Conservation (phyloP, 2,329 filamentous ascomycete genomes). For the Penicillium janthinellum region DNA sequence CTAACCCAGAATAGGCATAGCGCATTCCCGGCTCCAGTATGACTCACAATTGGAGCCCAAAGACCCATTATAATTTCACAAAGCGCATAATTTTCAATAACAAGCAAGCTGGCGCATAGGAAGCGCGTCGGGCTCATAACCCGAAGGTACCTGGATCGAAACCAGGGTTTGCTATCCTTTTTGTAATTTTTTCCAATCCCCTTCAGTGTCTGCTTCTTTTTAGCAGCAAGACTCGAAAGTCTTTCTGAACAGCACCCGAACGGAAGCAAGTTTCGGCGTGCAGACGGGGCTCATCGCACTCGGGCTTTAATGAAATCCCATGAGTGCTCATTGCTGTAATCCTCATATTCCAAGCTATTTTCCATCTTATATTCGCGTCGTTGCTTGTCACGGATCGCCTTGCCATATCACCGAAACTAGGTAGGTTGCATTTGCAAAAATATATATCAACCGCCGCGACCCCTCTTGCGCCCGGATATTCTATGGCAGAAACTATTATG, state of each 20-base stretch:
- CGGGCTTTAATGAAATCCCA: not conserved
- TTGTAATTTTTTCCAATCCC: not conserved
- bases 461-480: too few species aligned
- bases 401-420: too few species aligned
- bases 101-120: slow-evolving; percentile 8
- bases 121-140: slow-evolving; percentile 9
- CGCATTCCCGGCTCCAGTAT: not conserved
- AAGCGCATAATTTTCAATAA: not conserved
- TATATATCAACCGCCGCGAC: too few species aligned
- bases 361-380: too few species aligned
- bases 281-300: not conserved
- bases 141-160: slow-evolving; percentile 9
- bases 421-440: too few species aligned
- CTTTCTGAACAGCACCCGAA: too few species aligned
- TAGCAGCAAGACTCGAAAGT: not conserved
- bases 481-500: too few species aligned
- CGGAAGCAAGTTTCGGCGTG: not conserved
- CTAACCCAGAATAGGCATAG: not conserved
- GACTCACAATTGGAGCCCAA: not conserved
- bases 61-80: not conserved
- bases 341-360: too few species aligned
- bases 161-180: slow-evolving; percentile 9
- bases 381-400: too few species aligned
- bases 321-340: not conserved
- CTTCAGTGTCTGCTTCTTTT: not conserved